Evolutionary conservation across 148 eudicot species (phyloP).

Genomic region (Drosera capensis): DNA sequence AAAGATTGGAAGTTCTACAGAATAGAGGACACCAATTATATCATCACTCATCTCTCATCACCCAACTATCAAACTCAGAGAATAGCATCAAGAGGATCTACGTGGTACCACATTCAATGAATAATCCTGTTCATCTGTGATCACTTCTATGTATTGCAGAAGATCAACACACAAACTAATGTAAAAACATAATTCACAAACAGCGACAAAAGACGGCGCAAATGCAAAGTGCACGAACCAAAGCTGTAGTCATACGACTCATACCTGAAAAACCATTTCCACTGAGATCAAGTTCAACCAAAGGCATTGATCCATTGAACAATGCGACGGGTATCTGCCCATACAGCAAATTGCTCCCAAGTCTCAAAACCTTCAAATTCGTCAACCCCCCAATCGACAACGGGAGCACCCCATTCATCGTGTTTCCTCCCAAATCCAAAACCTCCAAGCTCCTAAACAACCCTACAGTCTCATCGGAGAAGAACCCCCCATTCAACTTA

Average conservation of each 20-base stretch:
- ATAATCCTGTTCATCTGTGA: too few relatives aligned
- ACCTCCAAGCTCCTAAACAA: slow-evolving; percentile 59
- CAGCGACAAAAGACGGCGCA: background rate
- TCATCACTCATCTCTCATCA: too few relatives aligned
- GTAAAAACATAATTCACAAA: background rate
- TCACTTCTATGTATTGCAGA: too few relatives aligned
- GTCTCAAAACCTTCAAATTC: slow-evolving; percentile 49
- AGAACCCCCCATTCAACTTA: slow-evolving; percentile 42
- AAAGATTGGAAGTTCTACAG: too few relatives aligned
- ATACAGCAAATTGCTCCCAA: slow-evolving; percentile 43
- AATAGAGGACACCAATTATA: too few relatives aligned
- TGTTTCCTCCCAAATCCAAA: slow-evolving; percentile 69
- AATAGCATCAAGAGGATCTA: too few relatives aligned
- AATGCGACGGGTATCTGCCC: slow-evolving; percentile 55
- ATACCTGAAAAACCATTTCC: slow-evolving; percentile 85
- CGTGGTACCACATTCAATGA: too few relatives aligned
- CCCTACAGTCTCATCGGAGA: slow-evolving; percentile 24
- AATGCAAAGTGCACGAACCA: background rate
- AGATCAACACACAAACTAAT: too few relatives aligned
- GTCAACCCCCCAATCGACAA: slow-evolving; percentile 31
- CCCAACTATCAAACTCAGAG: too few relatives aligned
- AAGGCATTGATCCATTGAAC: slow-evolving; percentile 34
- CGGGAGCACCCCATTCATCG: slow-evolving; percentile 55
- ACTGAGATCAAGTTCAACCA: slow-evolving; percentile 77
- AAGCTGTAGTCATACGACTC: too few relatives aligned